These are phyloP conservation scores for Xerocomellus intermedius DNA, from an alignment of 768 basidiomycete species.

Conservation along the genomic window DNA sequence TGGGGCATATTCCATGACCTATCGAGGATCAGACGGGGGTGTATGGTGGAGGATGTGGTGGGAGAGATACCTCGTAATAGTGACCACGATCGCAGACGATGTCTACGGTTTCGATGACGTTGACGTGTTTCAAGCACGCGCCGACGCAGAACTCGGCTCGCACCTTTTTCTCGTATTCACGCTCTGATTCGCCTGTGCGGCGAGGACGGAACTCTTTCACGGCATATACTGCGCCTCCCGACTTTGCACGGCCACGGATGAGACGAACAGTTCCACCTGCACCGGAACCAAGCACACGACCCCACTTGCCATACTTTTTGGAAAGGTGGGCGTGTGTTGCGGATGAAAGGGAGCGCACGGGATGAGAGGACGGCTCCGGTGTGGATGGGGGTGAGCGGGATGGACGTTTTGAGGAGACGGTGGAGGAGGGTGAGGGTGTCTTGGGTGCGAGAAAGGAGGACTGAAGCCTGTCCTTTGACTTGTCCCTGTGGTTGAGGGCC, in stretches of 20 bases:
- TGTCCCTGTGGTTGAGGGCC: slow-evolving; percentile 34
- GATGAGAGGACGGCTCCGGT: slow-evolving; percentile 29
- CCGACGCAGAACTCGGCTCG: slow-evolving; percentile 99
- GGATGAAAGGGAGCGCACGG: slow-evolving; percentile 65
- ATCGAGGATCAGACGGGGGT: slow-evolving; percentile 7
- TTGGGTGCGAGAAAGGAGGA: slow-evolving; percentile 3
- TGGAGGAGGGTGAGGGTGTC: slow-evolving; percentile 37
- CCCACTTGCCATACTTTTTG: slow-evolving; percentile 99
- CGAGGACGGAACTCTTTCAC: slow-evolving; percentile 97
- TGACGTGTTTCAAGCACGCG: slow-evolving; percentile 87
- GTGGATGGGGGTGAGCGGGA: slow-evolving; percentile 29
- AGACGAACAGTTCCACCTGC: slow-evolving; percentile 98
- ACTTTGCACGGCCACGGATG: slow-evolving; percentile 83
- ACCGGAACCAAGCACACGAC: slow-evolving; percentile 89
- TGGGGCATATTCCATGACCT: slow-evolving; percentile 99
- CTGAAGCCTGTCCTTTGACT: slow-evolving; percentile 13
- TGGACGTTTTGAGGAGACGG: slow-evolving; percentile 23
- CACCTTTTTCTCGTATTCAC: slow-evolving; percentile 99
- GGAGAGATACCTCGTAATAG: slow-evolving; percentile 83
- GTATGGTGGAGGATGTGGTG: not conserved
- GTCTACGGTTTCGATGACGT: slow-evolving; percentile 97
- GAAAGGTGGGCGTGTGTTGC: slow-evolving; percentile 87
- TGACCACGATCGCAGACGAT: slow-evolving; percentile 98
- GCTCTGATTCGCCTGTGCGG: slow-evolving; percentile 82
- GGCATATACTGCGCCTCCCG: slow-evolving; percentile 83